Evolutionary conservation across 768 basidiomycete genomes (phyloP), one percentile per base, ranked within the genome.

Genomic region (Dioszegia hungarica): DNA sequence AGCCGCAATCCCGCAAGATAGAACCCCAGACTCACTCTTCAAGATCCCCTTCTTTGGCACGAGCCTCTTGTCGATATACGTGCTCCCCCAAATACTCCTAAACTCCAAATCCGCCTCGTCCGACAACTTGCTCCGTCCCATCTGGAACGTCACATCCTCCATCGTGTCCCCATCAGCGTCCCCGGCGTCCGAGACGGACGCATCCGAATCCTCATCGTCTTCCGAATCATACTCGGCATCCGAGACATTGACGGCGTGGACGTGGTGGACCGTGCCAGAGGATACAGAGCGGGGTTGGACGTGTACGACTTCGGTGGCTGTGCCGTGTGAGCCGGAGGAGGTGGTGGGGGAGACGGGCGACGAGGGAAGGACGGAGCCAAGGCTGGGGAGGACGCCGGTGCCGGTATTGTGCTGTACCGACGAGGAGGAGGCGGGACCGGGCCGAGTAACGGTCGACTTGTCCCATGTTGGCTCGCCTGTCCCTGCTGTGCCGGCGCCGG

Each of bases 41-140:
- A 99, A 78, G 56, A 99, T 97, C 20, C 94, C 90, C 75, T 82
- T 89, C 27, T 84, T 78, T 2, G 90, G 91, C 61, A 60, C 67
- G 14, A 57, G 78, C 67, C 64, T 82, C 79, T 36, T 81, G 78
- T 76, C 83, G 79, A 79, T 93, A 86, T 25, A 86, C 65, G 72
- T 86, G 86, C 66, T 87, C 77, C 65, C 90, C 83, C 57, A 90
- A 67, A 61, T 85, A 81, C 31, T 83, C 67, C 88, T 86, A 56
- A 83, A 81, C 33, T 84, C 83, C 25, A 74, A 78, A 24, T 79
- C 80, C 20, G 65, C 61, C 14, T 68, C 62, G 17, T 47, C 64
- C 19, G 28, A 34, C 14, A 38, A 11, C 20, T 46, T 56, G 31
- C 43, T 56, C 40, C 56, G 57, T 0, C 58, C 69, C 53, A 74